Conservation (phyloP, 768 basidiomycete species). For the Russula compacta region DNA sequence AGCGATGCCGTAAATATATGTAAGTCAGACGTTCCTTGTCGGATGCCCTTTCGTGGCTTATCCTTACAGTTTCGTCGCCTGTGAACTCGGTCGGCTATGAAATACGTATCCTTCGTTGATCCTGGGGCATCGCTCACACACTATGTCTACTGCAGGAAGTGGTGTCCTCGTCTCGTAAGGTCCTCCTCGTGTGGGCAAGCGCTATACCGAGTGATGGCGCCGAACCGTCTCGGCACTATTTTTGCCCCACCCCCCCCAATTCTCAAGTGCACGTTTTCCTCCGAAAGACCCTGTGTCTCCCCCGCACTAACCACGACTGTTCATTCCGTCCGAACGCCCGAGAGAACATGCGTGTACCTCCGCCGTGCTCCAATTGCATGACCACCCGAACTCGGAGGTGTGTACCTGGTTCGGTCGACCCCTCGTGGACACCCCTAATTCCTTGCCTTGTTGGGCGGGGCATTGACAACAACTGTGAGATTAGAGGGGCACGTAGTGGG, state of each 20-base stretch:
- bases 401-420: background rate
- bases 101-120: no score
- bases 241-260: background rate
- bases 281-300: background rate
- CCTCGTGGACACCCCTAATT: slow-evolving; percentile 7
- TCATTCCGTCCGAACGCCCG: background rate
- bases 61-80: no score
- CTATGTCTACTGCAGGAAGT: background rate
- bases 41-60: background rate
- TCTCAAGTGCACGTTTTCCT: background rate
- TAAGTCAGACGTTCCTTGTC: background rate
- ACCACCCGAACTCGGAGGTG: background rate
- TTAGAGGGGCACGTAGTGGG: background rate
- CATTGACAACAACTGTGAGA: background rate
- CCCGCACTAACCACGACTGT: background rate
- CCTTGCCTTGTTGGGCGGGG: background rate
- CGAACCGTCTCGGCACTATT: background rate
- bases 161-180: background rate
- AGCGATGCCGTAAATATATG: background rate
- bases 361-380: background rate
- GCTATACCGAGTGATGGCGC: no score
- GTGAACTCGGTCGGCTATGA: background rate
- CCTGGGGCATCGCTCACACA: background rate
- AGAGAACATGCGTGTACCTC: background rate
- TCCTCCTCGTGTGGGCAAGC: no score